A percentile compares a stretch with the other conserved stretches of the same genome.
Evolutionary conservation across 2,329 filamentous ascomycete species (phyloP).

Genomic region (Penicillium sclerotiorum): DNA sequence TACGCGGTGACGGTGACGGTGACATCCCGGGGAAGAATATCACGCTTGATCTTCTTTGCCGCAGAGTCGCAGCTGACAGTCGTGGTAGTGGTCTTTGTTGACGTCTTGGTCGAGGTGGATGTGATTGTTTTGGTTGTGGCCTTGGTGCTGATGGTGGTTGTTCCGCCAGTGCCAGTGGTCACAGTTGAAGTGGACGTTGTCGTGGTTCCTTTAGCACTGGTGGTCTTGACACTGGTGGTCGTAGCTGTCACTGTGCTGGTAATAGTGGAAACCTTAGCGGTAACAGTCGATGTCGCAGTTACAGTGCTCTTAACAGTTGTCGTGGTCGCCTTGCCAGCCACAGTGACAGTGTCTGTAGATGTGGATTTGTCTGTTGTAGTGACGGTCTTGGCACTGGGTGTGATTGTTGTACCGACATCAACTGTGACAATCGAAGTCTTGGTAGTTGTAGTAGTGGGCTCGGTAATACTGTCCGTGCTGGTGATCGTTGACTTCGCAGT

Average conservation of each 20-base stretch:
- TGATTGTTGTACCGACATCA: constrained; percentile 37
- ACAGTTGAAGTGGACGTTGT: constrained; percentile 1
- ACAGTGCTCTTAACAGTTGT: constrained; percentile 17
- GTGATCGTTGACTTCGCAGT: constrained; percentile 28
- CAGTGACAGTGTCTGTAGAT: constrained; percentile 12
- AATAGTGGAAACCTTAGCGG: constrained; percentile 24
- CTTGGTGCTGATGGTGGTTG: constrained; percentile 30
- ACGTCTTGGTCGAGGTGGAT: constrained; percentile 9
- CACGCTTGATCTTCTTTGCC: constrained; percentile 14
- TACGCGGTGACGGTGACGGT: constrained; percentile 1
- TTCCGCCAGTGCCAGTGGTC: constrained; percentile 4
- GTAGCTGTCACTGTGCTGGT: constrained; percentile 8
- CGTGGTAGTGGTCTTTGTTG: constrained; percentile 15
- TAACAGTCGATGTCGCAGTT: constrained; percentile 25
- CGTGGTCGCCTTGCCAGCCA: constrained; percentile 20
- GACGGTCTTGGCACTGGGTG: constrained; percentile 28
- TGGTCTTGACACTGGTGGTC: constrained; percentile 3
- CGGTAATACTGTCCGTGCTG: constrained; percentile 24
- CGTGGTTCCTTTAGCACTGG: constrained; percentile 7
- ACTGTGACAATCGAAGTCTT: constrained; percentile 28
- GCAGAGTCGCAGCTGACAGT: constrained; percentile 16
- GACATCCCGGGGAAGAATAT: background rate
- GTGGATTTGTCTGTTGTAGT: constrained; percentile 6
- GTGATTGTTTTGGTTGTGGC: constrained; percentile 27
- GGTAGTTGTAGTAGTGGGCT: constrained; percentile 31